Base-by-base conservation (phyloP, 768 basidiomycete genomes). In the Mrakia gelida region DNA sequence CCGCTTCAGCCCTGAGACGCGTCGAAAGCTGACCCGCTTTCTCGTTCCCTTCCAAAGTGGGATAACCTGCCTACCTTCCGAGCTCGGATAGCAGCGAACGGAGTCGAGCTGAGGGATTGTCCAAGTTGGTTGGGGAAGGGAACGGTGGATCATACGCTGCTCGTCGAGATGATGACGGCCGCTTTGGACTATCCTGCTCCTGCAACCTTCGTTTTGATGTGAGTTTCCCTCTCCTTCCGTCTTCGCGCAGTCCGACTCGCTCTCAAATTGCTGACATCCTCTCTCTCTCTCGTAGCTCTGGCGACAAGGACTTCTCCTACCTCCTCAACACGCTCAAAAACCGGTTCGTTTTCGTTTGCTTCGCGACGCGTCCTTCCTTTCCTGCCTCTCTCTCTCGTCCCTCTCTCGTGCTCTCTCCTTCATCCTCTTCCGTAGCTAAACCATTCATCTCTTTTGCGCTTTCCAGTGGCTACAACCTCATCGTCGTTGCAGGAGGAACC, bases 291-390 rank as follows among this genome's bases (percentile, higher is more conserved):
- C n/a, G 5, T 26, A 59, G 59, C 59, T 59, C 59, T 28, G 59
- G 59, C 59, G 59, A 59, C 59, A 59, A 59, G 28, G 59, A 59
- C 59, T 59, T 59, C n/a, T 59, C 59, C 59, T 28, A 59, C 26
- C 59, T 59, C 2, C 59, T 59, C 59, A 59, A 28, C 59, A 59
- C 59, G n/a, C 59, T 59, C 59, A 59, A 59, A 23, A 59, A 59
- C 9, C 59, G 59, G 49, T 52, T 52, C 49, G 49, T 52, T 43
- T 43, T 11, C 41, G 6, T 11, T 43, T 43, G 5, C 41, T 43
- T 11, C 45, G 45, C 49, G 49, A 52, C 49, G 49, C 49, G 49
- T 52, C 49, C 15, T 52, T n/a, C n/a, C n/a, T n/a, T n/a, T n/a
- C n/a, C 49, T 21, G 2, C 15, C 49, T 52, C 18, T 21, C 49